Evolutionary conservation across 2,329 filamentous ascomycete genomes (phyloP), one percentile per base, ranked within the genome.

Genomic region (Epicoccum sorghinum): DNA sequence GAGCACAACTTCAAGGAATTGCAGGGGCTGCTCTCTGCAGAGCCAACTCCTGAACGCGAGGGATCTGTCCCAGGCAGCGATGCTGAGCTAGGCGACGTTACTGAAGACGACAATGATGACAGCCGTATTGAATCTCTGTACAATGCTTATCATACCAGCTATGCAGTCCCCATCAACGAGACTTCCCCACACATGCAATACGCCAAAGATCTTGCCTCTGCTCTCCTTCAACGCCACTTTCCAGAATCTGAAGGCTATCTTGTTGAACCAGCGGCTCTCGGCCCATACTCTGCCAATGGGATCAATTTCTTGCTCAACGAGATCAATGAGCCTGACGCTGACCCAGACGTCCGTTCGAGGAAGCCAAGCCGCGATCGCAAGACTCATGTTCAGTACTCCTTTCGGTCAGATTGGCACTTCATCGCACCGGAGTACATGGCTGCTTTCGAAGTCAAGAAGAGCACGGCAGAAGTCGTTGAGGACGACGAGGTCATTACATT

Each of bases 161-260:
- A 64, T 36, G 18, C 40, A 1, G 18, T 57, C 39, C 25, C 45
- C 3, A 47, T 60, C 18, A 51, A 50, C 29, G 42, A 29, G 13
- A 44, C 39, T 29, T 44, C 57, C 13, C 30, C 38, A 4, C 65
- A 61, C 14, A 58, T 68, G 37, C 43, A 56, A 18, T 51, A 58
- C 24, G 68, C 62, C 33, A 60, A 63, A 35, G 47, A 51, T 1
- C 47, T 72, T 8, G 59, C 56, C 3, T 32, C 49, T 12, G 49
- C 58, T 8, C 29, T 69, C 8, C 61, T 70, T n/a, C 41, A 55
- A 27, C 60, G 68, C 44, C 67, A 68, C 48, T 69, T 60, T 30
- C 67, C 68, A 1, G 38, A 48, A 3, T 48, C 47, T 3, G 51
- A 68, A 44, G 60, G 55, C 33, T 71, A 59, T 40, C 42, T 47